Percentiles rank a stretch among this genome's conserved stretches.
phyloP scores from a whole-genome alignment of 495 filamentous ascomycete genomes.

The Xylaria bambusicola region DNA sequence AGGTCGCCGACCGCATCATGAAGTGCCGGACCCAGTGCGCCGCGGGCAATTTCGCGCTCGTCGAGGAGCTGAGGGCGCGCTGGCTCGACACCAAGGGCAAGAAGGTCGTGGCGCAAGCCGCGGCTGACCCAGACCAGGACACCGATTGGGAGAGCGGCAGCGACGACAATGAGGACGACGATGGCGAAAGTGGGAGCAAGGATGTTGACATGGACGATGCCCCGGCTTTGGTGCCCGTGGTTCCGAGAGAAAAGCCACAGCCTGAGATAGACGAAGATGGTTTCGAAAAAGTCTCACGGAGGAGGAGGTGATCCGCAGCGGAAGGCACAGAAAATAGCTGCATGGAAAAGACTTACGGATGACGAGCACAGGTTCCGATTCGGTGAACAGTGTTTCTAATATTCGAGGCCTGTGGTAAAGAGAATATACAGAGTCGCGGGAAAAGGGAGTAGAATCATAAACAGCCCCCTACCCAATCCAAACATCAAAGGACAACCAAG shows the following conservation, averaged over 20 bases:
- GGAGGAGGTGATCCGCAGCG: slow-evolving; percentile 56
- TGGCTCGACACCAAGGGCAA: slow-evolving; percentile 62
- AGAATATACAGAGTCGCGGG: slow-evolving; percentile 16
- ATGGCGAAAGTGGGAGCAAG: slow-evolving; percentile 57
- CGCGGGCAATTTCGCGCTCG: slow-evolving; percentile 64
- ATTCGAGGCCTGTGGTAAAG: not conserved
- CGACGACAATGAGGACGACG: slow-evolving; percentile 53
- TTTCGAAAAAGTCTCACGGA: slow-evolving; percentile 84
- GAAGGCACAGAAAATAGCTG: not conserved
- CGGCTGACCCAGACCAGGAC: slow-evolving; percentile 61
- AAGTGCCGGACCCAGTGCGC: slow-evolving; percentile 60
- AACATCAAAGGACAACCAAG: slow-evolving; percentile 14
- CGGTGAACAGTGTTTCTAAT: not conserved
- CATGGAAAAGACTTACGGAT: not conserved
- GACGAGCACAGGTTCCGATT: not conserved
- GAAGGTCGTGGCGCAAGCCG: slow-evolving; percentile 60
- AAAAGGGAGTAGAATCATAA: slow-evolving; percentile 8
- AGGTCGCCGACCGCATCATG: slow-evolving; percentile 73
- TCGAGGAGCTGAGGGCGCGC: slow-evolving; percentile 66
- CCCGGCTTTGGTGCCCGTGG: slow-evolving; percentile 58
- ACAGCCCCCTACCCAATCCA: slow-evolving; percentile 15
- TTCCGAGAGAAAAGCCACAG: slow-evolving; percentile 60
- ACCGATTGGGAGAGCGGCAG: slow-evolving; percentile 54
- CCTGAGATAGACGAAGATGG: slow-evolving; percentile 91
- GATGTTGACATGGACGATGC: slow-evolving; percentile 80